These are phyloP conservation scores for Penicillium sp. DNA, from an alignment of 2,329 filamentous ascomycete genomes.

Conservation along the genomic window DNA sequence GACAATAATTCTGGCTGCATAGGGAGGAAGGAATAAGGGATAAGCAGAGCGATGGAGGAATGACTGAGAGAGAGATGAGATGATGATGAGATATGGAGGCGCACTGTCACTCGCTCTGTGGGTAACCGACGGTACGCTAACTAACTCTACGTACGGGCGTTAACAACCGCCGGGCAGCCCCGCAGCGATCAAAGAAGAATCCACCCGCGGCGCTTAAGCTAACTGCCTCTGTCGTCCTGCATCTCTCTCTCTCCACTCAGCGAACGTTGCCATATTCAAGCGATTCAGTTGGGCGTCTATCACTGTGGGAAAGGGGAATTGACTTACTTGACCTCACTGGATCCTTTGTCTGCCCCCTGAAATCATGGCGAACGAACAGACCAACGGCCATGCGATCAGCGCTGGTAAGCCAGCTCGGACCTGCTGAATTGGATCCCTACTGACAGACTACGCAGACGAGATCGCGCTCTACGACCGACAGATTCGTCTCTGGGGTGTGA, in stretches of 20 bases:
- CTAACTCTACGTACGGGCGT: neutral
- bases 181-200: slow-evolving; percentile 6
- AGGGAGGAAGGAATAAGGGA: neutral
- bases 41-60: neutral
- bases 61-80: neutral
- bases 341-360: too few relatives aligned
- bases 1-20: neutral
- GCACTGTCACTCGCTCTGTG: too few relatives aligned
- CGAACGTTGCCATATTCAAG: neutral
- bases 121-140: neutral
- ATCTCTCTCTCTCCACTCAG: neutral
- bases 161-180: neutral
- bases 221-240: neutral
- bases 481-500: slow-evolving; percentile 94
- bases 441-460: slow-evolving; percentile 61
- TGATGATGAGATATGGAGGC: neutral
- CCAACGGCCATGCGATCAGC: slow-evolving; percentile 27
- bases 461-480: slow-evolving; percentile 97
- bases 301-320: too few relatives aligned
- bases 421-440: neutral
- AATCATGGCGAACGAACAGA: slow-evolving; percentile 23
- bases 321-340: too few relatives aligned
- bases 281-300: too few relatives aligned
- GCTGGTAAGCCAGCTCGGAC: slow-evolving; percentile 24
- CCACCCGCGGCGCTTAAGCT: slow-evolving; percentile 1